Conservation (phyloP, 495 filamentous ascomycete genomes). For the Neurospora discreta region DNA sequence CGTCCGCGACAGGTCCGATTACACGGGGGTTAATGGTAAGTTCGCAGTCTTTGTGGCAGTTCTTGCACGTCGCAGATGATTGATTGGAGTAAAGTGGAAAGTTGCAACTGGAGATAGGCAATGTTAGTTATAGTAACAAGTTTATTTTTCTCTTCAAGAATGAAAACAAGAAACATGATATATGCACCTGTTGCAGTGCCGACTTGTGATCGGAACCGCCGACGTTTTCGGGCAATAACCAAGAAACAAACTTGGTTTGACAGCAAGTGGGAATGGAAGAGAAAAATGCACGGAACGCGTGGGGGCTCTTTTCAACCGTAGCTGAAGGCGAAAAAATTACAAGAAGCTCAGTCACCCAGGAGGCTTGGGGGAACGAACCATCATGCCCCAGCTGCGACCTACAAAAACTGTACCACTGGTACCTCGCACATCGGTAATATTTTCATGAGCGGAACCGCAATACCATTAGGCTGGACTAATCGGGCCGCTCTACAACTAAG, state of each 20-base stretch:
- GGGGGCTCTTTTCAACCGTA: background rate
- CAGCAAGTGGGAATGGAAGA: background rate
- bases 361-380: background rate
- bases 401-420: background rate
- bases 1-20: slow-evolving; percentile 42
- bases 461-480: background rate
- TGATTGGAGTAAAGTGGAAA: slow-evolving; percentile 44
- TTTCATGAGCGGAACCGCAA: background rate
- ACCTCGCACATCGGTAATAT: background rate
- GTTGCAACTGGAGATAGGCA: slow-evolving; percentile 34
- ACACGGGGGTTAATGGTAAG: slow-evolving; percentile 46
- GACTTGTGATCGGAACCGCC: background rate
- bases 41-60: slow-evolving; percentile 33
- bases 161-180: background rate
- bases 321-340: background rate
- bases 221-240: background rate
- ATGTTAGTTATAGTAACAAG: background rate
- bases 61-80: slow-evolving; percentile 34
- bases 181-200: background rate
- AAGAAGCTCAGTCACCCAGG: background rate
- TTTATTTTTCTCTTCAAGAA: background rate
- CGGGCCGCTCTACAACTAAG: background rate
- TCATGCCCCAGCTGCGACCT: background rate
- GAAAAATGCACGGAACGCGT: background rate
- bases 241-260: background rate